A percentile compares a stretch with the other conserved stretches of the same genome.
phyloP scores from a whole-genome alignment of 2,329 filamentous ascomycete species.

The Pseudogymnoascus verrucosus region DNA sequence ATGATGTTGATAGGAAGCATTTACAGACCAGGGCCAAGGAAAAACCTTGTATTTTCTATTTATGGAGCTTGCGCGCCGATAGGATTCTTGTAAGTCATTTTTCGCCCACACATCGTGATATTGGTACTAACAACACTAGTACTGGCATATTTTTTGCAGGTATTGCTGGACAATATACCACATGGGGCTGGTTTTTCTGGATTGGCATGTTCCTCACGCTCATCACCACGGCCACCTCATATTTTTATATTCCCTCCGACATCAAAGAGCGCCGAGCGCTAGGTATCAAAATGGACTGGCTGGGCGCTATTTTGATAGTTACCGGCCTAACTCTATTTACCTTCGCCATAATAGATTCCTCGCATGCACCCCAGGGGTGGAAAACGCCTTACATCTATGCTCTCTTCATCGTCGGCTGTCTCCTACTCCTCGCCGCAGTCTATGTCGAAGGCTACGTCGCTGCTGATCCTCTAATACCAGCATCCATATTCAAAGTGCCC shows the following conservation, averaged over 20 bases:
- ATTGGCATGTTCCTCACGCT: conserved; percentile 48
- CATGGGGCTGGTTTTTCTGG: conserved; percentile 63
- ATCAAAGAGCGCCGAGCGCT: conserved; percentile 27
- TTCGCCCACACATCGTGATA: conserved; percentile 47
- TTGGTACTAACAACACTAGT: conserved; percentile 38
- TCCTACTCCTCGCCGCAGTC: conserved; percentile 51
- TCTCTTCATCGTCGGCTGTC: conserved; percentile 53
- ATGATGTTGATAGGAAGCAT: conserved; percentile 57
- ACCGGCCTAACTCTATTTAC: conserved; percentile 61
- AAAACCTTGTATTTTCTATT: conserved; percentile 55
- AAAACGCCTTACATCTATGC: conserved; percentile 63
- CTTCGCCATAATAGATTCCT: conserved; percentile 66
- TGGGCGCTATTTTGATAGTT: conserved; percentile 52
- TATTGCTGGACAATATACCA: conserved; percentile 47
- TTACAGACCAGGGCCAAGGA: conserved; percentile 60
- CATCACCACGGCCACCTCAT: conserved; percentile 38
- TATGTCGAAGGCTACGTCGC: conserved; percentile 69
- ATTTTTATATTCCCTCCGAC: conserved; percentile 43
- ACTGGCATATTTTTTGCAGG: conserved; percentile 59
- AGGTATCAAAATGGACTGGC: conserved; percentile 59
- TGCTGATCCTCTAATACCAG: conserved; percentile 58
- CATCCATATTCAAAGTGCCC: conserved; percentile 60
- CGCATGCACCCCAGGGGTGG: conserved; percentile 63
- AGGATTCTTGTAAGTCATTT: conserved; percentile 43
- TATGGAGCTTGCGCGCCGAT: conserved; percentile 47